Percentiles rank a stretch among this genome's conserved stretches.
Conservation (phyloP, 108 stramenopile species). For the Epipyxis sp. region DNA sequence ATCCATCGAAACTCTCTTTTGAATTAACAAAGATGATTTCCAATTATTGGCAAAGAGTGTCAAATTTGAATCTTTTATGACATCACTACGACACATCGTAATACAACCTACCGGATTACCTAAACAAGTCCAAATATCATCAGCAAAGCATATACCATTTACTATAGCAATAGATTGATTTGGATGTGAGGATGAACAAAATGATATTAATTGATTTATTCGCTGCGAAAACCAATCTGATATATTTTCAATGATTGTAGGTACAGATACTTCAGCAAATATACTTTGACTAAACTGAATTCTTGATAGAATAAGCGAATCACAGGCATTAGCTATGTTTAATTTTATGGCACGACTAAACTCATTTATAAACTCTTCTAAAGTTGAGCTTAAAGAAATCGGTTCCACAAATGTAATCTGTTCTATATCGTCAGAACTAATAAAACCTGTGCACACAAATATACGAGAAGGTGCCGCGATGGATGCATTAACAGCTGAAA, state of each 20-base stretch:
- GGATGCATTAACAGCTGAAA: no score
- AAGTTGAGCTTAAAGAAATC: not conserved
- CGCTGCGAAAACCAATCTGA: not conserved
- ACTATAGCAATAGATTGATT: not conserved
- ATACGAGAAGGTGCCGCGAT: not conserved
- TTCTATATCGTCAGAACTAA: not conserved
- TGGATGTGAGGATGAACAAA: no score
- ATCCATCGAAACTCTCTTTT: not conserved
- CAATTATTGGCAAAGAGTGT: not conserved
- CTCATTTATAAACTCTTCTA: slow-evolving; percentile 16
- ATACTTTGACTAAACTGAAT: not conserved
- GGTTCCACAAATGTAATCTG: slow-evolving; percentile 6
- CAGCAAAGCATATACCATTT: slow-evolving; percentile 22
- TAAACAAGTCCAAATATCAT: slow-evolving; percentile 19
- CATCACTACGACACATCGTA: not conserved
- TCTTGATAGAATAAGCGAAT: not conserved
- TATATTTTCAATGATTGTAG: not conserved
- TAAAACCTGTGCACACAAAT: slow-evolving; percentile 6
- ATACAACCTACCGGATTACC: slow-evolving; percentile 25
- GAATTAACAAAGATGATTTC: not conserved
- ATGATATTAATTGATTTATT: not conserved
- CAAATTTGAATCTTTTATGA: not conserved
- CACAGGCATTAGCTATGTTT: not conserved
- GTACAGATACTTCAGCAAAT: not conserved
- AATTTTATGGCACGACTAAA: not conserved